Percentiles rank a stretch among this genome's conserved stretches.
These are phyloP conservation scores for Claviceps sp. DNA, from an alignment of 2,329 filamentous ascomycete genomes.

Conservation along the genomic window DNA sequence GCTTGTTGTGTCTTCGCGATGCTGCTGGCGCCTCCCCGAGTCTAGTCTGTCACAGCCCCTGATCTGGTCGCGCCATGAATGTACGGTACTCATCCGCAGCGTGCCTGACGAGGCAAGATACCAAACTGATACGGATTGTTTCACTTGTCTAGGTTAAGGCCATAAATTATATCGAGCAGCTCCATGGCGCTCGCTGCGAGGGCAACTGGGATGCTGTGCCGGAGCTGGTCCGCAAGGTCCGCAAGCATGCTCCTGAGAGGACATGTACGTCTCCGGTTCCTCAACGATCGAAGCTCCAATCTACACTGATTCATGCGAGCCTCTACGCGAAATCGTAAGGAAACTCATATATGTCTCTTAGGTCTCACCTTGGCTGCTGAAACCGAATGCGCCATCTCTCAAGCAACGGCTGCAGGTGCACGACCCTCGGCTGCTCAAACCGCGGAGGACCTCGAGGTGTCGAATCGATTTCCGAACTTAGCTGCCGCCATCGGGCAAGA, in stretches of 20 bases:
- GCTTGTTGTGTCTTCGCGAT: constrained; percentile 7
- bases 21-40: constrained; percentile 11
- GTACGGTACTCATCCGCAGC: constrained; percentile 14
- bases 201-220: constrained; percentile 77
- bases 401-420: constrained; percentile 28
- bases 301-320: neutral
- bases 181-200: constrained; percentile 79
- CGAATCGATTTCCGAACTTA: constrained; percentile 35
- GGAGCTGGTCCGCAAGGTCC: constrained; percentile 82
- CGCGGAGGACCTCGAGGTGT: constrained; percentile 30
- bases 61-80: constrained; percentile 22
- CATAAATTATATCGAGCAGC: constrained; percentile 62
- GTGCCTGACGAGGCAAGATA: neutral
- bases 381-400: constrained; percentile 51
- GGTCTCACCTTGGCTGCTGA: constrained; percentile 58
- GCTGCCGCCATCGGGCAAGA: constrained; percentile 46
- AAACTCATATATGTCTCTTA: constrained; percentile 17
- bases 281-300: neutral
- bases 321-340: neutral
- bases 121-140: constrained; percentile 6
- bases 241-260: constrained; percentile 79
- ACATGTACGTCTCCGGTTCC: constrained; percentile 48
- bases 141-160: constrained; percentile 52
- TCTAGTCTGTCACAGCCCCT: constrained; percentile 11
- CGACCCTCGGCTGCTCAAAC: constrained; percentile 29